phyloP scores from a whole-genome alignment of 2,329 filamentous ascomycete genomes.

The Diaporthe velutina region DNA sequence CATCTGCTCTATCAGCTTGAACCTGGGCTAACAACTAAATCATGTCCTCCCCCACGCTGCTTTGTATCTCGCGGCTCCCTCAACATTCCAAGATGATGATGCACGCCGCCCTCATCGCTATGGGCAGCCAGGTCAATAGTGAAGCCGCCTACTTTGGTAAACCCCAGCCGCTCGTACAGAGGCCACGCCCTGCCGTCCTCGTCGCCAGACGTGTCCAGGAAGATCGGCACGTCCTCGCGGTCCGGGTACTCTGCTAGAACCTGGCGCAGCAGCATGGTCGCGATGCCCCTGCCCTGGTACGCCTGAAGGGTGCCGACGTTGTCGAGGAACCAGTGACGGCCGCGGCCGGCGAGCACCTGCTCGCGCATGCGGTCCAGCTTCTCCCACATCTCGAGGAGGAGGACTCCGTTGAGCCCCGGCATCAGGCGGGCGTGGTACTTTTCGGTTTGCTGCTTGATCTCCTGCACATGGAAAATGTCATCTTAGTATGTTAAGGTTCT shows the following conservation, averaged over 20 bases:
- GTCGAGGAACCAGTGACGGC: slow-evolving; percentile 23
- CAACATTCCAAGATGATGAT: slow-evolving; percentile 30
- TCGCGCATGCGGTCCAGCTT: slow-evolving; percentile 31
- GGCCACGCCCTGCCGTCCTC: slow-evolving; percentile 31
- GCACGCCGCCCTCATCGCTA: slow-evolving; percentile 6
- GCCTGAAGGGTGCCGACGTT: slow-evolving; percentile 33
- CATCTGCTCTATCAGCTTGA: not conserved
- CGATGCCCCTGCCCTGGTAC: slow-evolving; percentile 25
- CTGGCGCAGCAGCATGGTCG: slow-evolving; percentile 16
- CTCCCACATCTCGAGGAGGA: slow-evolving; percentile 35
- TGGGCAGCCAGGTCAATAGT: slow-evolving; percentile 12
- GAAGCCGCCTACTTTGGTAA: slow-evolving; percentile 23
- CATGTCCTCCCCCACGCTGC: not conserved
- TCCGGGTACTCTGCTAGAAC: slow-evolving; percentile 13
- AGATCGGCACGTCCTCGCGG: slow-evolving; percentile 23
- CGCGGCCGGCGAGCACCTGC: slow-evolving; percentile 24
- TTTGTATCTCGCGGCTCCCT: not conserved
- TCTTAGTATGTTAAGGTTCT: no score
- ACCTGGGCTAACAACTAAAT: not conserved
- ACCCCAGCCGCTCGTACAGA: slow-evolving; percentile 31
- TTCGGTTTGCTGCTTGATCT: not conserved
- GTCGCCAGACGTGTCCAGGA: slow-evolving; percentile 35
- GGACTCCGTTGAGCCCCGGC: slow-evolving; percentile 27
- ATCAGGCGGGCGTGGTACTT: slow-evolving; percentile 26
- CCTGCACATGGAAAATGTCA: not conserved